These are phyloP conservation scores for Apiospora malaysiana DNA, from an alignment of 2,329 filamentous ascomycete genomes.

Conservation along the genomic window DNA sequence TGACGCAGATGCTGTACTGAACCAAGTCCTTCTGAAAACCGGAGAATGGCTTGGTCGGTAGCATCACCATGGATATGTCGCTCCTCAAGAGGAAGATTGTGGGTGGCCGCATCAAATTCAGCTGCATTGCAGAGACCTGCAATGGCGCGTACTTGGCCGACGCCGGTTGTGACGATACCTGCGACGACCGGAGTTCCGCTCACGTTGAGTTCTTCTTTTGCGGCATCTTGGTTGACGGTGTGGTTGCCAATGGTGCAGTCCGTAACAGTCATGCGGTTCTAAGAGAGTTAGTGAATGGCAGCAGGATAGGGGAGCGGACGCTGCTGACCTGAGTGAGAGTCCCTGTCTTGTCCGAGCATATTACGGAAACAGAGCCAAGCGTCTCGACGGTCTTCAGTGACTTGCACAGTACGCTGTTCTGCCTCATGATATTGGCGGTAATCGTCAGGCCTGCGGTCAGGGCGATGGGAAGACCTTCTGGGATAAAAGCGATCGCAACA, in stretches of 20 bases:
- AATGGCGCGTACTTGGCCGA: slow-evolving; percentile 27
- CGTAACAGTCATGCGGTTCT: slow-evolving; percentile 21
- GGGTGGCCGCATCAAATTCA: slow-evolving; percentile 45
- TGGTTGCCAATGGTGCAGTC: slow-evolving; percentile 20
- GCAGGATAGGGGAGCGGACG: slow-evolving; percentile 76
- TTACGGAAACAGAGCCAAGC: slow-evolving; percentile 18
- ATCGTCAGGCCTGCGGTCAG: slow-evolving; percentile 20
- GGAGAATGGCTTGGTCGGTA: slow-evolving; percentile 49
- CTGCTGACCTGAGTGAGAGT: slow-evolving; percentile 64
- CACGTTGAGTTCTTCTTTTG: slow-evolving; percentile 28
- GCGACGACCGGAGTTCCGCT: slow-evolving; percentile 29
- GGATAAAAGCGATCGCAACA: slow-evolving; percentile 21
- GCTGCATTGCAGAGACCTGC: slow-evolving; percentile 50
- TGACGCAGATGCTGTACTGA: slow-evolving; percentile 25
- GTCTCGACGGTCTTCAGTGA: slow-evolving; percentile 22
- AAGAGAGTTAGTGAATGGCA: slow-evolving; percentile 47
- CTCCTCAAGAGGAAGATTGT: slow-evolving; percentile 41
- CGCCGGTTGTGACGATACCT: slow-evolving; percentile 4
- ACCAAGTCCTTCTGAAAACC: slow-evolving; percentile 42
- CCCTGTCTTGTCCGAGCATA: slow-evolving; percentile 20
- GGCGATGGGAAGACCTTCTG: slow-evolving; percentile 20
- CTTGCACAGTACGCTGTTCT: slow-evolving; percentile 20
- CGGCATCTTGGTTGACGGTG: slow-evolving; percentile 23
- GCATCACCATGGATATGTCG: slow-evolving; percentile 49
- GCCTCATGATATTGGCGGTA: slow-evolving; percentile 20